Base-by-base conservation (phyloP, 257 asterid species). In the Nicotiana paniculata region DNA sequence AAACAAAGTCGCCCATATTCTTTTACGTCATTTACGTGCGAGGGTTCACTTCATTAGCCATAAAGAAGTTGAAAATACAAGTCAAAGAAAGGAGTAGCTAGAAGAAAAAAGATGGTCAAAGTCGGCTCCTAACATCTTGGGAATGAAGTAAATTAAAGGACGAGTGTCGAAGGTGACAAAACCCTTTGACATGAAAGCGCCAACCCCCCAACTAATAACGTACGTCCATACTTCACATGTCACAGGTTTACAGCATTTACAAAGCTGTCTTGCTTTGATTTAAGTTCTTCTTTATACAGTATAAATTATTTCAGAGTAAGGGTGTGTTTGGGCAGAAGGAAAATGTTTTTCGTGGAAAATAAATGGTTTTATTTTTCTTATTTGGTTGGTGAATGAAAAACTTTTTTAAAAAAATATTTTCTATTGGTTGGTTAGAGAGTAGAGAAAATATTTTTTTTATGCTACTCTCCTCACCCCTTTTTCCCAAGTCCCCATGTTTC, bases 281-380 rank as follows among this genome's bases (percentile, higher is more conserved):
- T 1, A 39, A 37, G 10, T 6, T 39, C 48, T 39, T 39, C 9
- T 39, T 9, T 39, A 6, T 39, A 39, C 48, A 6, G 0, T 39
- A 39, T 7, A 39, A 39, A 39, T 6, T 39, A 7, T 39, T 39
- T 39, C 48, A 39, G 10, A 0, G 1, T 39, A 39, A 32, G 4
- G 35, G 35, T 32, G 5, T 32, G 35, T 32, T 32, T 32, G 3
- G 3, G 2, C 2, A 3, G 0, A 30, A 1, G 3, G 33, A 30
- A 30, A 30, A 30, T 30, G 33, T 30, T 30, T 1, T 30, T 0
- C 33, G 0, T 28, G 1, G 3, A 32, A 32, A 32, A 32, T 32
- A 0, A 32, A 0, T 2, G 0, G 3, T 32, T 32, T 32, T 32
- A 1, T 2, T 32, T 32, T 32, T 32, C 0, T 32, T 32, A 0